Evolutionary conservation across 1,139 yeast genomes (phyloP).

Genomic region (Casaregolazyma lundiana): DNA sequence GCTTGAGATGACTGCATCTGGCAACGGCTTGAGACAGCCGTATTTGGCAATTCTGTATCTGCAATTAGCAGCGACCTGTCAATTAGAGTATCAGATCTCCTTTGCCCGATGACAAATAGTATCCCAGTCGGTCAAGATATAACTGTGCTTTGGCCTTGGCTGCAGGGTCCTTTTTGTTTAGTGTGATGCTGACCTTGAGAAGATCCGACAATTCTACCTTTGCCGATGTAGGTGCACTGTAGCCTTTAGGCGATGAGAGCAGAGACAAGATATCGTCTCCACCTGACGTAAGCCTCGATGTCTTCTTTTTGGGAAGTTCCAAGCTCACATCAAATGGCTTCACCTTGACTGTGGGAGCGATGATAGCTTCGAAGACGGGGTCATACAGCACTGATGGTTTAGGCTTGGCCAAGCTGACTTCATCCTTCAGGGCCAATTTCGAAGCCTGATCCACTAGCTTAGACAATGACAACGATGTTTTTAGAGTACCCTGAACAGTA

Average conservation of each 20-base stretch:
- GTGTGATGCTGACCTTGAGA: constrained; percentile 39
- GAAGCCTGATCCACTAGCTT: constrained; percentile 38
- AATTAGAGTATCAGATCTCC: constrained; percentile 22
- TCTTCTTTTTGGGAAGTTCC: constrained; percentile 34
- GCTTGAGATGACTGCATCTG: too few species aligned
- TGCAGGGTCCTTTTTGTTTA: constrained; percentile 43
- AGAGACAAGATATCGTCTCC: constrained; percentile 12
- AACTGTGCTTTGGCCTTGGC: constrained; percentile 44
- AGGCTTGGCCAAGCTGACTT: constrained; percentile 40
- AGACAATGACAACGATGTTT: constrained; percentile 27
- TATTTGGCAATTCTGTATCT: too few species aligned
- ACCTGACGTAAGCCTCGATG: constrained; percentile 23
- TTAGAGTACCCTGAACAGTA: constrained; percentile 32
- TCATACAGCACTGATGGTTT: constrained; percentile 48
- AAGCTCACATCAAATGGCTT: constrained; percentile 57
- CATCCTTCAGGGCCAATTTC: constrained; percentile 35
- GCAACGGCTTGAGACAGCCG: too few species aligned
- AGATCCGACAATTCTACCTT: constrained; percentile 23
- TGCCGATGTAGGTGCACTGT: constrained; percentile 25
- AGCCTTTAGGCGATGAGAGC: constrained; percentile 14
- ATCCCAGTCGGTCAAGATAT: constrained; percentile 31
- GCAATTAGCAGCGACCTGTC: not conserved
- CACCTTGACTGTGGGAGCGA: constrained; percentile 39
- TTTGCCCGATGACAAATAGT: constrained; percentile 27
- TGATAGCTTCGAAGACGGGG: constrained; percentile 61